phyloP scores from a whole-genome alignment of 441 rosid genomes.

The Breynia disticha region DNA sequence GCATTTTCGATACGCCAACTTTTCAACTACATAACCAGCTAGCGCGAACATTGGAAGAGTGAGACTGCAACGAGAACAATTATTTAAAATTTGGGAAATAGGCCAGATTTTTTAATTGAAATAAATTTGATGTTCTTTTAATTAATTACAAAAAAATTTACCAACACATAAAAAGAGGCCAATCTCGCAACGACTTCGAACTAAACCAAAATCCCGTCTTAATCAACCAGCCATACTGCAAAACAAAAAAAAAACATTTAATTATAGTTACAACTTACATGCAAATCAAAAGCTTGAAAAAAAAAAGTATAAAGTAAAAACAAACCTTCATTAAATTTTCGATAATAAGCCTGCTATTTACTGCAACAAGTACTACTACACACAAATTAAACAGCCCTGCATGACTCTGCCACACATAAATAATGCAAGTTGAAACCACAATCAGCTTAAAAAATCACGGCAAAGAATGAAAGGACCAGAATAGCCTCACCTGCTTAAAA shows the following conservation, averaged over 20 bases:
- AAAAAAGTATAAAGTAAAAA: not conserved
- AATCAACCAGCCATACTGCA: constrained; percentile 96
- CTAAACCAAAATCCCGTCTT: constrained; percentile 89
- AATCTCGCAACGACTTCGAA: constrained; percentile 77
- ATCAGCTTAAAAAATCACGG: too few relatives aligned
- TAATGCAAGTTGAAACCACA: not conserved
- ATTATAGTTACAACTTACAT: not conserved
- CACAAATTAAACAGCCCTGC: constrained; percentile 99
- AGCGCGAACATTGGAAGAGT: constrained; percentile 68
- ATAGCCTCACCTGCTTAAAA: constrained; percentile 63
- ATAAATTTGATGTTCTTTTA: too few relatives aligned
- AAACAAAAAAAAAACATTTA: constrained; percentile 6
- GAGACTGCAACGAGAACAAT: constrained; percentile 63
- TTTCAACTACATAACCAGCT: constrained; percentile 70
- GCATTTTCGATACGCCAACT: constrained; percentile 49
- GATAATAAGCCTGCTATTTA: constrained; percentile 92
- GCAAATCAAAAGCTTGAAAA: not conserved
- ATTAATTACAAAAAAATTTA: constrained; percentile 22
- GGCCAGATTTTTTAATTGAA: too few relatives aligned
- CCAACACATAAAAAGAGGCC: constrained; percentile 99
- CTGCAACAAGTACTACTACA: constrained; percentile 91
- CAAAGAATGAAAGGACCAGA: not conserved
- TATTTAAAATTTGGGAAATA: too few relatives aligned
- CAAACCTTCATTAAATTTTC: constrained; percentile 91
- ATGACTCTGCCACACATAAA: constrained; percentile 61